Percentiles rank a stretch among this genome's conserved stretches.
These are phyloP conservation scores for Poa pratensis DNA, from an alignment of 176 grass and related monocot species.

Conservation along the genomic window DNA sequence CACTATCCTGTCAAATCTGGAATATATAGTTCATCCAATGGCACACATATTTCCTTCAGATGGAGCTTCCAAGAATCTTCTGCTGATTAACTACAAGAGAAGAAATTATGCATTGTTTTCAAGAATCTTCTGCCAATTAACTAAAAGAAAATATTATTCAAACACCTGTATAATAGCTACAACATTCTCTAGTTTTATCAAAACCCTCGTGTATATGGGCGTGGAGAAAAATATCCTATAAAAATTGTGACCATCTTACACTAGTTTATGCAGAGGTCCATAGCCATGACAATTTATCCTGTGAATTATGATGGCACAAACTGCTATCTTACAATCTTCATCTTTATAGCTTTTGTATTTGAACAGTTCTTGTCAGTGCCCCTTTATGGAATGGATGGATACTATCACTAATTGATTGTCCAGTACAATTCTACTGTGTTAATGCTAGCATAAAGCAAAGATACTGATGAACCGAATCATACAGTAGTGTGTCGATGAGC, in stretches of 20 bases:
- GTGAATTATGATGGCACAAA: background rate
- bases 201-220: background rate
- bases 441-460: background rate
- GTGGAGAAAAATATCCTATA: background rate
- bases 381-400: background rate
- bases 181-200: background rate
- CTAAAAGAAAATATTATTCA: background rate
- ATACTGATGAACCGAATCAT: background rate
- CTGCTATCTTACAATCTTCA: background rate
- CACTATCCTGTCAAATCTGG: background rate
- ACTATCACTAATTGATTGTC: background rate
- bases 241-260: background rate
- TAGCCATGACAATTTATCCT: background rate
- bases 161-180: background rate
- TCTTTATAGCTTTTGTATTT: background rate
- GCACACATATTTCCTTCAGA: background rate
- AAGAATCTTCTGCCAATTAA: background rate
- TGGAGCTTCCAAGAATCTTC: background rate
- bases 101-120: background rate
- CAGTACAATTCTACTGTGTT: background rate
- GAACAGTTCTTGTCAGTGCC: background rate
- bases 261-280: slow-evolving; percentile 1
- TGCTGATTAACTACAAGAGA: background rate
- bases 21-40: background rate
- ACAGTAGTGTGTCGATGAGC: background rate